Evolutionary conservation across 2,329 filamentous ascomycete genomes (phyloP).

Genomic region (Parastagonospora avenae): DNA sequence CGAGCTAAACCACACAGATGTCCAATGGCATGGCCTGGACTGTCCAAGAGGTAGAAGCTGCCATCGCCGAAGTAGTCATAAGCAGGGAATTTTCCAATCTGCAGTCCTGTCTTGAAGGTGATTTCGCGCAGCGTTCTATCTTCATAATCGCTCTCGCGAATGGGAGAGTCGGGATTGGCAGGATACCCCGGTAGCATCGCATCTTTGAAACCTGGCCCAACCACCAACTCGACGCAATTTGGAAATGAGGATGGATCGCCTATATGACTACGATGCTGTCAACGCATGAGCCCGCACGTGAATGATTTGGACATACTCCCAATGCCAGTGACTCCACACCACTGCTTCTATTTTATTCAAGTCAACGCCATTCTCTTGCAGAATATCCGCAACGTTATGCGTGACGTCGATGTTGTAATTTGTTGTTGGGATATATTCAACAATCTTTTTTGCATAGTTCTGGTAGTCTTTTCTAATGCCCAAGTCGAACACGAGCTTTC

Average conservation of each 20-base stretch:
- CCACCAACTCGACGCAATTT: constrained; percentile 52
- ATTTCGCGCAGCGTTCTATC: constrained; percentile 31
- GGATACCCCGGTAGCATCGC: constrained; percentile 57
- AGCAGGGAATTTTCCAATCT: constrained; percentile 54
- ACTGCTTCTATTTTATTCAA: constrained; percentile 44
- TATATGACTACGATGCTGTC: constrained; percentile 44
- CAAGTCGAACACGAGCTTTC: constrained; percentile 55
- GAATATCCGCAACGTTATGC: constrained; percentile 49
- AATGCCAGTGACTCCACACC: constrained; percentile 53
- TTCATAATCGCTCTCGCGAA: constrained; percentile 29
- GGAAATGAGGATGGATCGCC: constrained; percentile 58
- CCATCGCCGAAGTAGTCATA: constrained; percentile 63
- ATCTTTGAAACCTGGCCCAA: constrained; percentile 59
- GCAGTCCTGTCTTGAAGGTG: constrained; percentile 14
- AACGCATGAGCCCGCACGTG: neutral
- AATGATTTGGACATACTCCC: constrained; percentile 42
- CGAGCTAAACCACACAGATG: constrained; percentile 59
- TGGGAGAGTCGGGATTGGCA: constrained; percentile 20
- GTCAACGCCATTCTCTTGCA: constrained; percentile 41
- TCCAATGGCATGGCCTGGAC: constrained; percentile 59
- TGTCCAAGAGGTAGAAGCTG: constrained; percentile 60
- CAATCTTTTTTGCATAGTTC: constrained; percentile 31
- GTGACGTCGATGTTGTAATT: constrained; percentile 47
- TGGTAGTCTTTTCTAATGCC: constrained; percentile 54
- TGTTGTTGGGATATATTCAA: constrained; percentile 22